Percentiles rank a stretch among this genome's conserved stretches.
These are phyloP conservation scores for Anthracocystis panici-leucophaei DNA, from an alignment of 1,284 basidiomycete species.

Conservation along the genomic window DNA sequence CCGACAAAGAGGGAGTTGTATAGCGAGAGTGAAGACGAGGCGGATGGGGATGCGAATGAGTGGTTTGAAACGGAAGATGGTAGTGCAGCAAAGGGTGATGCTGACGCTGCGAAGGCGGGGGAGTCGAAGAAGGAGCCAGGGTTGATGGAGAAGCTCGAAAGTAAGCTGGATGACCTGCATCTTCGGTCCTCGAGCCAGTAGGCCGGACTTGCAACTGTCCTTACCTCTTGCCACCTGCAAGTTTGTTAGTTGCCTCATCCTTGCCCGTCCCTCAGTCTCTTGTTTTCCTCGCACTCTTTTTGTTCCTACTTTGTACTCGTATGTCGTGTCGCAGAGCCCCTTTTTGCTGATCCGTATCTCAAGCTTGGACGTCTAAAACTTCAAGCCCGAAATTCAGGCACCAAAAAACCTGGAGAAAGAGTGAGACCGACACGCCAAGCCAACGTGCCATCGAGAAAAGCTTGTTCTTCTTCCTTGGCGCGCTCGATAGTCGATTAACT, in stretches of 20 bases:
- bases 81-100: slow-evolving; percentile 6
- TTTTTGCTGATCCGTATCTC: background rate
- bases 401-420: background rate
- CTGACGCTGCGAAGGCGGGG: background rate
- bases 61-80: slow-evolving; percentile 47
- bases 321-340: background rate
- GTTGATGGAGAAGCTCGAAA: slow-evolving; percentile 29
- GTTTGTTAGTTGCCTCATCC: background rate
- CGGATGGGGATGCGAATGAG: slow-evolving; percentile 24
- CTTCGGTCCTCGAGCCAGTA: slow-evolving; percentile 24
- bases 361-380: background rate
- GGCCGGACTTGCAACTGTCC: background rate
- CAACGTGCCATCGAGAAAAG: slow-evolving; percentile 3
- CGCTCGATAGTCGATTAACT: background rate
- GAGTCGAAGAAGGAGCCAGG: slow-evolving; percentile 21
- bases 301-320: slow-evolving; percentile 2
- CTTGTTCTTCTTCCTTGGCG: background rate
- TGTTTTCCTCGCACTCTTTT: background rate
- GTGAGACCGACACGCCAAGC: background rate
- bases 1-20: slow-evolving; percentile 54
- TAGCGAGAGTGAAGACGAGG: slow-evolving; percentile 45
- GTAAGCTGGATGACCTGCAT: slow-evolving; percentile 30
- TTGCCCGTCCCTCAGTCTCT: background rate
- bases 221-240: background rate
- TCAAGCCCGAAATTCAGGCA: slow-evolving; percentile 4